phyloP scores from a whole-genome alignment of 345 rosid genomes.

The Moringa oleifera region DNA sequence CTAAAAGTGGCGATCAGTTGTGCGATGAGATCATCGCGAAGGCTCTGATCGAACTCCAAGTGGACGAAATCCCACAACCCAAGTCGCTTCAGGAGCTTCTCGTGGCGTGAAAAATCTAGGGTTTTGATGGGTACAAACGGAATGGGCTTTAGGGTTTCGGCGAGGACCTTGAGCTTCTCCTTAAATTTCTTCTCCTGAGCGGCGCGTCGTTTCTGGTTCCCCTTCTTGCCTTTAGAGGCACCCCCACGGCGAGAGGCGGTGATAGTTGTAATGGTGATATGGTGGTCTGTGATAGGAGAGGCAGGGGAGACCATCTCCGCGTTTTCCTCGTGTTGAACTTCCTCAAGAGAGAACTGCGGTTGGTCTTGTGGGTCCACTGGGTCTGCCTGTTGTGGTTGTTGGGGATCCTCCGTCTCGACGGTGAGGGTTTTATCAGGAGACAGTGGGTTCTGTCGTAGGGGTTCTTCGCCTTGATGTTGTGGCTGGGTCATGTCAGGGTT shows the following conservation, averaged over 20 bases:
- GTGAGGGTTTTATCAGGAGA: slow-evolving; percentile 13
- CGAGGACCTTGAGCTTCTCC: slow-evolving; percentile 49
- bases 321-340: slow-evolving; percentile 16
- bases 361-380: neutral
- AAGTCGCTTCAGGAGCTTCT: slow-evolving; percentile 47
- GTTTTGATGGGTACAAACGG: slow-evolving; percentile 54
- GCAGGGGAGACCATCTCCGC: slow-evolving; percentile 16
- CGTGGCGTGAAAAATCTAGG: slow-evolving; percentile 59
- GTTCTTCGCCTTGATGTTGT: neutral
- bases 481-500: neutral
- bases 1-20: slow-evolving; percentile 55
- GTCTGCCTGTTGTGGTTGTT: slow-evolving; percentile 17
- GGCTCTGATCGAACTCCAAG: slow-evolving; percentile 45
- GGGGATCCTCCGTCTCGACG: slow-evolving; percentile 13
- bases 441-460: neutral
- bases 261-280: slow-evolving; percentile 16
- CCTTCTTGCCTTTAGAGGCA: slow-evolving; percentile 36
- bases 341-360: slow-evolving; percentile 5
- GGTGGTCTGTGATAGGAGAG: slow-evolving; percentile 20
- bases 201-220: slow-evolving; percentile 27
- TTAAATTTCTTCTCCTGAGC: slow-evolving; percentile 30
- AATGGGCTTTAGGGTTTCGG: slow-evolving; percentile 40
- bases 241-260: slow-evolving; percentile 36
- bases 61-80: slow-evolving; percentile 87
- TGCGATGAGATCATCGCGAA: slow-evolving; percentile 52